phyloP scores from a whole-genome alignment of 148 eudicot genomes.

The Chenopodium suecicum region DNA sequence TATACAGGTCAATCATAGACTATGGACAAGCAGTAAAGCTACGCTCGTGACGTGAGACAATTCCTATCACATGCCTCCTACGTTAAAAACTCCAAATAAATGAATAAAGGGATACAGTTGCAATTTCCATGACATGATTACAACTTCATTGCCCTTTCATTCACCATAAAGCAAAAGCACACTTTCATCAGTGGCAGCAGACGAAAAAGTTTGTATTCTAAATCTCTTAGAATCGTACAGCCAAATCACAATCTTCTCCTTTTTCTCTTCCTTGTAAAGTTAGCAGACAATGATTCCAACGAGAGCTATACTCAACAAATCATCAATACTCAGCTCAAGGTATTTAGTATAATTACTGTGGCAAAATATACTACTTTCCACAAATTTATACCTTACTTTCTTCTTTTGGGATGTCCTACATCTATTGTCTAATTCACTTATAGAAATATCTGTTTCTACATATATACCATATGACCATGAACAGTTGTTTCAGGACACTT shows the following conservation, averaged over 20 bases:
- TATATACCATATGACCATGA: neutral
- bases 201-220: slow-evolving; percentile 20
- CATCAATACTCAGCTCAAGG: neutral
- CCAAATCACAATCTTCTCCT: slow-evolving; percentile 25
- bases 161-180: slow-evolving; percentile 22
- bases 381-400: neutral
- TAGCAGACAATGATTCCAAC: slow-evolving; percentile 23
- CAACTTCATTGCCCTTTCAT: slow-evolving; percentile 19
- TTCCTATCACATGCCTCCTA: slow-evolving; percentile 11
- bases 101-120: neutral
- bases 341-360: too few relatives aligned
- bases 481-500: neutral
- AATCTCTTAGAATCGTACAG: slow-evolving; percentile 23
- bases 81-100: slow-evolving; percentile 3
- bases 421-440: neutral
- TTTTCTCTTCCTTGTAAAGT: slow-evolving; percentile 16
- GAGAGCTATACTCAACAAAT: slow-evolving; percentile 16
- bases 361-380: neutral
- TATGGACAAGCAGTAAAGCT: slow-evolving; percentile 5
- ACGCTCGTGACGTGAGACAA: neutral
- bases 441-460: neutral
- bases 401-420: slow-evolving; percentile 1
- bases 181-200: slow-evolving; percentile 16
- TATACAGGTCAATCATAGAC: too few relatives aligned
- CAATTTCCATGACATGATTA: slow-evolving; percentile 15